Percentiles rank a stretch among this genome's conserved stretches.
These are phyloP conservation scores for Corniculantispora saksenae DNA, from an alignment of 2,329 filamentous ascomycete species.

Conservation along the genomic window DNA sequence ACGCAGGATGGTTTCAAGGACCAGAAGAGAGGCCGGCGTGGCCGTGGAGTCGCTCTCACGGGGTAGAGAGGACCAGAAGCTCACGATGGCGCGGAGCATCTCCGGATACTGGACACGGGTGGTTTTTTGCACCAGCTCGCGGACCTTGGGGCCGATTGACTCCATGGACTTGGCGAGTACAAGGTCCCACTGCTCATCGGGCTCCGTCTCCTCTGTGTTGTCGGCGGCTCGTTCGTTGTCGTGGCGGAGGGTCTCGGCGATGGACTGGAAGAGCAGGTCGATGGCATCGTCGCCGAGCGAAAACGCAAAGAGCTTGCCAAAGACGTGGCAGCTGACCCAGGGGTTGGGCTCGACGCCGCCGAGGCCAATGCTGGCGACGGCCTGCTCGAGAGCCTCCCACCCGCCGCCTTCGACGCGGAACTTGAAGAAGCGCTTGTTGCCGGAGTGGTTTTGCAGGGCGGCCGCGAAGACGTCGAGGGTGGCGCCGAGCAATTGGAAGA, in stretches of 20 bases:
- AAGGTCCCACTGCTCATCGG: constrained; percentile 41
- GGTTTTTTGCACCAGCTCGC: constrained; percentile 51
- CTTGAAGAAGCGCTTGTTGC: constrained; percentile 86
- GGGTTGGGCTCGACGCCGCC: constrained; percentile 67
- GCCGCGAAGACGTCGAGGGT: constrained; percentile 75
- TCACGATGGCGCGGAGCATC: constrained; percentile 62
- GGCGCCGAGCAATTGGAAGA: constrained; percentile 70
- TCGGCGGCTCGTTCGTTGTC: constrained; percentile 30
- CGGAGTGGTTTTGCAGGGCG: constrained; percentile 74
- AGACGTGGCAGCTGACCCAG: constrained; percentile 71
- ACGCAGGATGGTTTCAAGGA: constrained; percentile 64
- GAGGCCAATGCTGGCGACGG: constrained; percentile 66
- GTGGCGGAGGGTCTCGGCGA: constrained; percentile 39
- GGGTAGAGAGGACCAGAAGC: constrained; percentile 65
- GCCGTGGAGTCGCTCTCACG: constrained; percentile 44
- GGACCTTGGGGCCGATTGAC: constrained; percentile 43
- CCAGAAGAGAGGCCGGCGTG: constrained; percentile 60
- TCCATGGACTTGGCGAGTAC: constrained; percentile 39
- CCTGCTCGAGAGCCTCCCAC: constrained; percentile 75
- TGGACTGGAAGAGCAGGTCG: constrained; percentile 64
- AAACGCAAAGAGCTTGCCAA: constrained; percentile 80
- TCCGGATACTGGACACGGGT: constrained; percentile 61
- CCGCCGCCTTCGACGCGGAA: constrained; percentile 74
- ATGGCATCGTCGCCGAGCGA: constrained; percentile 76
- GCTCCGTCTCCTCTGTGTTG: constrained; percentile 34